Evolutionary conservation across 2,329 filamentous ascomycete genomes (phyloP).

Genomic region (Alternaria metachromatica): DNA sequence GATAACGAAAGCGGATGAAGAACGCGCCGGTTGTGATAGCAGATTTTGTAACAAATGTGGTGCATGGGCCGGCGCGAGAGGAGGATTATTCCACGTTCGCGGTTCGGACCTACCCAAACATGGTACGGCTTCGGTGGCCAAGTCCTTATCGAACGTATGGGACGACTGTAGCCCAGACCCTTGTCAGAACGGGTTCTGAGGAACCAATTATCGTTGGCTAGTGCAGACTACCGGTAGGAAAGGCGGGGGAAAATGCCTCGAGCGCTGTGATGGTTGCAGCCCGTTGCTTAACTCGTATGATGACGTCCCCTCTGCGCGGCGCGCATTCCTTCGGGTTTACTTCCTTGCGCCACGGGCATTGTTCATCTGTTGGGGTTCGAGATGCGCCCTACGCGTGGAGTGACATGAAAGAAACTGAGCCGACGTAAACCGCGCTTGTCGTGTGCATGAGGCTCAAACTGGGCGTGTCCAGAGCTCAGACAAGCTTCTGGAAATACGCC

Average conservation of each 20-base stretch:
- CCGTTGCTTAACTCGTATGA: background rate
- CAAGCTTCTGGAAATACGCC: constrained; percentile 19
- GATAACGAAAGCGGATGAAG: background rate
- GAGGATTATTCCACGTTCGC: background rate
- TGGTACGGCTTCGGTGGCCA: constrained; percentile 1
- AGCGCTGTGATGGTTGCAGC: constrained; percentile 8
- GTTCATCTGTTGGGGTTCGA: constrained; percentile 10
- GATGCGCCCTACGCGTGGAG: constrained; percentile 8
- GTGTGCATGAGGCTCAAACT: constrained; percentile 21
- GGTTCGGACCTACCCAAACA: constrained; percentile 1
- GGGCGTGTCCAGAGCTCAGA: constrained; percentile 8
- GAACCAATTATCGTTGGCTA: constrained; percentile 36
- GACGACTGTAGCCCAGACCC: constrained; percentile 7
- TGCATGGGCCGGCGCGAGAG: constrained; percentile 2
- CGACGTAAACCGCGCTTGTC: constrained; percentile 23
- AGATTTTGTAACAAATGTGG: constrained; percentile 19
- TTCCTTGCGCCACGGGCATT: constrained; percentile 8
- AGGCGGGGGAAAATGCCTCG: constrained; percentile 20
- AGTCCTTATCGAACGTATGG: constrained; percentile 6
- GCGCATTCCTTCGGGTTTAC: constrained; percentile 23
- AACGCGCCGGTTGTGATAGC: constrained; percentile 3
- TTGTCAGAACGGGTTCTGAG: constrained; percentile 18
- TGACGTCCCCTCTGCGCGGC: background rate
- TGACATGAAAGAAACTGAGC: constrained; percentile 8
- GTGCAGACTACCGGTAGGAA: constrained; percentile 4